phyloP scores from a whole-genome alignment of 2,329 filamentous ascomycete species.

The Cercospora nicotianae region DNA sequence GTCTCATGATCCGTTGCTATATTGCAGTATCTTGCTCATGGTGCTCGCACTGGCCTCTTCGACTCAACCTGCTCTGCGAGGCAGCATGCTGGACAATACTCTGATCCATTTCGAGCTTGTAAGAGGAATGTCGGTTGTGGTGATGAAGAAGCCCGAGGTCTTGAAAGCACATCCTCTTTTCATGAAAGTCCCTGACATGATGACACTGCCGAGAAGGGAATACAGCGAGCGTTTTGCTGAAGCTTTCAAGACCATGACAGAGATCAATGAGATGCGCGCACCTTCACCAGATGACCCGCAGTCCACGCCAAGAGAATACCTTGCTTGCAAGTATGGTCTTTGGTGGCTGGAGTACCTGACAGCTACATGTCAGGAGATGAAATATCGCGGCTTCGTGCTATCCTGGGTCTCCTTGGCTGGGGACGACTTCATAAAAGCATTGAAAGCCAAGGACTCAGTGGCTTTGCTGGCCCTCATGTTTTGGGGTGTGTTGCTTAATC shows the following conservation, averaged over 20 bases:
- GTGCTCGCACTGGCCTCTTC: constrained; percentile 21
- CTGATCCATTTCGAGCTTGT: constrained; percentile 20
- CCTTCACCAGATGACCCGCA: background rate
- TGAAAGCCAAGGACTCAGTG: constrained; percentile 18
- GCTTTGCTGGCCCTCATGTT: constrained; percentile 18
- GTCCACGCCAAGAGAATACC: background rate
- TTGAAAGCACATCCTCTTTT: constrained; percentile 9
- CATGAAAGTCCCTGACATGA: constrained; percentile 16
- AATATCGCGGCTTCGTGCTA: constrained; percentile 12
- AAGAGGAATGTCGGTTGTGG: constrained; percentile 16
- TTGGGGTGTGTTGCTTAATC: constrained; percentile 21
- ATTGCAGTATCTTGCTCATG: constrained; percentile 19
- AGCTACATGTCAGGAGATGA: constrained; percentile 11
- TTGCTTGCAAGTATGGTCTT: constrained; percentile 18
- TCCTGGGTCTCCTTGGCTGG: constrained; percentile 18
- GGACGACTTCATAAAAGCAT: constrained; percentile 15
- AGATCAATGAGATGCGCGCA: constrained; percentile 13
- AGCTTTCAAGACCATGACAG: background rate
- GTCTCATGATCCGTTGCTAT: constrained; percentile 20
- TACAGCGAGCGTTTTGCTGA: background rate
- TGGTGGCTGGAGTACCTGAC: constrained; percentile 19
- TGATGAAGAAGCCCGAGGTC: constrained; percentile 18
- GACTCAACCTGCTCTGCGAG: constrained; percentile 14
- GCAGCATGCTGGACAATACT: constrained; percentile 18
- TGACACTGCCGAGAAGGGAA: constrained; percentile 5